These are phyloP conservation scores for Cutaneotrichosporon cyanovorans DNA, from an alignment of 1,284 basidiomycete genomes.

Conservation along the genomic window DNA sequence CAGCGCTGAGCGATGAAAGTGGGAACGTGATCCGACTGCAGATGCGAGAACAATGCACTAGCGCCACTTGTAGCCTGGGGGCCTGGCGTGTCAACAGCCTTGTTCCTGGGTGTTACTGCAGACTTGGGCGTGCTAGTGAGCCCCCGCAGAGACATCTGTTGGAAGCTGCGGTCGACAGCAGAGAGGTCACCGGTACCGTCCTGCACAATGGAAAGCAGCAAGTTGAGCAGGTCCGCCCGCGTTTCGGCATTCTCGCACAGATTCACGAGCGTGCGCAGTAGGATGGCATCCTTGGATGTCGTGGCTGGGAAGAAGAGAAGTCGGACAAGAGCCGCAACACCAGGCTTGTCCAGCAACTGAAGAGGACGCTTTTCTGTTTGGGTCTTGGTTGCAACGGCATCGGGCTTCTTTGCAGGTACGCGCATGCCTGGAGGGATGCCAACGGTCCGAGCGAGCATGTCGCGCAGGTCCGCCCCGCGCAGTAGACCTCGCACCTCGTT, in stretches of 20 bases:
- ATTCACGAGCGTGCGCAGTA: constrained; percentile 88
- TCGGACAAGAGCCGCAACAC: constrained; percentile 82
- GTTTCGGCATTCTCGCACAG: constrained; percentile 93
- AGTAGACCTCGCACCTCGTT: constrained; percentile 4
- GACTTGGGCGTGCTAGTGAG: constrained; percentile 57
- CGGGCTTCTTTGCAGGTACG: not conserved
- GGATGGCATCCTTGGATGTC: constrained; percentile 70
- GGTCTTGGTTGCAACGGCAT: not conserved
- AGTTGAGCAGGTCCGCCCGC: constrained; percentile 82
- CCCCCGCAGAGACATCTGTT: constrained; percentile 74
- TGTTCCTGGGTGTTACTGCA: constrained; percentile 55
- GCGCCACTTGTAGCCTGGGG: constrained; percentile 47
- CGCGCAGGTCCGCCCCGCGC: constrained; percentile 3
- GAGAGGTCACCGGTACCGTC: constrained; percentile 89
- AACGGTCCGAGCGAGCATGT: constrained; percentile 5
- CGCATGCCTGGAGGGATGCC: not conserved
- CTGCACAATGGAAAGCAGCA: constrained; percentile 84
- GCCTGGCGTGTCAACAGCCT: constrained; percentile 46
- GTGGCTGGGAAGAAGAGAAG: constrained; percentile 89
- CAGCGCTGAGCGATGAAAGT: constrained; percentile 88
- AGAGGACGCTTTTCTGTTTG: constrained; percentile 49
- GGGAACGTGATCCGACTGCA: constrained; percentile 75
- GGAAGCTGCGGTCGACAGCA: constrained; percentile 86
- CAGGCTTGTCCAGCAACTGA: constrained; percentile 83
- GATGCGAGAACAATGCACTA: constrained; percentile 57